Evolutionary conservation across 352 stramenopile genomes (phyloP), one percentile per base, ranked within the genome.

Genomic region (Phytopythium ostracodes): DNA sequence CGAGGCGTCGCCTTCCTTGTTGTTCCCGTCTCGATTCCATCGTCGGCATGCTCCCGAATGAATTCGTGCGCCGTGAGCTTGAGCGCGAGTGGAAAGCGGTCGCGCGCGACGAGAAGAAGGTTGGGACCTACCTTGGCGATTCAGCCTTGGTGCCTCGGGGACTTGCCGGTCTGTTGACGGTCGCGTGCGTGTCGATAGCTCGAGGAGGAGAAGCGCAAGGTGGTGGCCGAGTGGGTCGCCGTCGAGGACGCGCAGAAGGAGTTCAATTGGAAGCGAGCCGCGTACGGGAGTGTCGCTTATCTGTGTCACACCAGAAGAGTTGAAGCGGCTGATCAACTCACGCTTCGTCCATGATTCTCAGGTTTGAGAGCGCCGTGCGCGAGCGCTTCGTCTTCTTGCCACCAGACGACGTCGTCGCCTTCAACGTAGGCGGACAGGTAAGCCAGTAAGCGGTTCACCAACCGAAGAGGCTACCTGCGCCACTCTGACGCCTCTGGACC

Each of bases 351-450:
- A 56, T 44, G 4, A 56, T 2, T 46, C 3, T 46, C 51, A 92
- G 84, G 31, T 91, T 92, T 65, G 80, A 91, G 58, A 80, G 75
- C 36, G 56, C 72, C 18, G 72, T 84, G 52, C 64, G 59, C 33
- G 77, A 84, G 22, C 76, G 76, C 20, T 90, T 89, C 38, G 67
- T 35, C n/a, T 89, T 92, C 62, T 60, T 88, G 8, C 64, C 71
- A 8, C 33, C 58, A 0, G 79, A 88, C 31, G 63, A 75, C 1
- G 62, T 92, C 12, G 70, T 91, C 11, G 53, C 79, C 7, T 92
- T 92, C 68, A 92, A 92, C 49, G 75, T 92, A 4, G 81, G 81
- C 0, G 84, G 81, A 0, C 76, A 87, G 68, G 76, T 87, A 11
- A 38, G 36, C 29, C 36, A 24, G 22, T 2, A 33, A 11, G 12